Base-by-base conservation (phyloP, 495 filamentous ascomycete species). In the Pyrenula aspistea region DNA sequence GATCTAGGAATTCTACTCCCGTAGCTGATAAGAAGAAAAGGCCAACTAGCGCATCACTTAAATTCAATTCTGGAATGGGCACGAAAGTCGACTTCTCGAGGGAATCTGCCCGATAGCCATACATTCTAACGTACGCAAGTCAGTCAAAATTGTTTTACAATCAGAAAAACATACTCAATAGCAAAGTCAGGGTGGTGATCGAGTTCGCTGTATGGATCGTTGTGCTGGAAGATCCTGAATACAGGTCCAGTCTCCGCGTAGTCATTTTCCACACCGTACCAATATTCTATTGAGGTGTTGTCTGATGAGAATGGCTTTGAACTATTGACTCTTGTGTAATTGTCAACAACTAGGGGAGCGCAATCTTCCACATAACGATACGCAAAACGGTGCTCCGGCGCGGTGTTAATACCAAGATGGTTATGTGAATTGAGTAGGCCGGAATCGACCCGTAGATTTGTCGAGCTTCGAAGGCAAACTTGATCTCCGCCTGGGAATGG, bases 361-460 rank as follows among this genome's bases (percentile, higher is more conserved):
- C 68, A 71, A 2, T 66, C 66, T 12, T 65, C 56, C 11, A 60
- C 56, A 51, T 65, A 68, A n/a, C 69, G 62, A 53, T 69, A 62
- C 12, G 56, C 49, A 20, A 70, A 48, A 3, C 68, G 58, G 11
- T 70, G 61, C 11, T 51, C 51, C 10, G 47, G 23, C 12, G 54
- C 48, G 23, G 65, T 60, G 50, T 71, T 69, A 22, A 71, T 59
- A 10, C 68, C 68, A 42, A 71, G 56, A 10, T 59, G 60, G 10
- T 49, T 12, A 36, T 70, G 68, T 21, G 68, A 69, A 49, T 70
- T 66, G 31, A 71, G 54, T 15, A 42, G 15, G 4, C 31, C 31
- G 15, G 31, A 42, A 42, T 42, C 31, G 4, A 42, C 8, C 31
- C 31, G 31, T 15, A 42, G 15, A 15, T 42, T 42, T 42, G 31